Conservation (phyloP, 805 yeast species). For the Saturnispora halmiae region DNA sequence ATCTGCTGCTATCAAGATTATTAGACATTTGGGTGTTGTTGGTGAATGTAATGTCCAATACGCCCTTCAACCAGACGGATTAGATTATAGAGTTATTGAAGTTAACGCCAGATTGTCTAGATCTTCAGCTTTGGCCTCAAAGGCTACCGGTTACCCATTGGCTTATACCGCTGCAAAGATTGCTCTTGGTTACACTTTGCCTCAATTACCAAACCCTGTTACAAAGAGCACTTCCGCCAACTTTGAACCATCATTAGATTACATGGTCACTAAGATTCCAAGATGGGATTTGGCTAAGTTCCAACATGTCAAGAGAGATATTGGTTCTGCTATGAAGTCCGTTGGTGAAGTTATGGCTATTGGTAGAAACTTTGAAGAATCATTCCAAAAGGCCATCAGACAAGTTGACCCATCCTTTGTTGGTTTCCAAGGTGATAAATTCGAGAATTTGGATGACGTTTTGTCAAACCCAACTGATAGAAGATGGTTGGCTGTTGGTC, state of each 20-base stretch:
- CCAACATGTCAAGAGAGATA: constrained; percentile 78
- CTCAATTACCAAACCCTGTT: constrained; percentile 86
- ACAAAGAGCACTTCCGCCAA: constrained; percentile 92
- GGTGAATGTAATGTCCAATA: constrained; percentile 99
- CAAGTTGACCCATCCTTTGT: constrained; percentile 86
- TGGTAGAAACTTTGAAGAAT: constrained; percentile 96
- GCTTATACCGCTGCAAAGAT: constrained; percentile 97
- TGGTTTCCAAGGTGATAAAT: constrained; percentile 84
- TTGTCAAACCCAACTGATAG: constrained; percentile 87
- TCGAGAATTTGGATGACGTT: constrained; percentile 68
- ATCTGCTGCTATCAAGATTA: constrained; percentile 94
- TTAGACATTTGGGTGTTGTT: constrained; percentile 95
- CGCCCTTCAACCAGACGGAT: constrained; percentile 86
- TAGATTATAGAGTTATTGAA: constrained; percentile 94
- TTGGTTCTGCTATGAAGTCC: constrained; percentile 93
- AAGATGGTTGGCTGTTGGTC: constrained; percentile 97
- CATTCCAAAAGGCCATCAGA: constrained; percentile 94
- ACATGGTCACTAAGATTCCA: constrained; percentile 95
- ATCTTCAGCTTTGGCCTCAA: constrained; percentile 97
- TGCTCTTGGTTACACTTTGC: constrained; percentile 85
- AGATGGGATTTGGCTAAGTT: constrained; percentile 98
- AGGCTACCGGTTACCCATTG: constrained; percentile 97
- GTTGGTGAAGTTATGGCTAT: constrained; percentile 99
- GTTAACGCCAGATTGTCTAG: constrained; percentile 96
- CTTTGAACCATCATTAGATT: constrained; percentile 95